These are phyloP conservation scores for Urochloa ruziziensis DNA, from an alignment of 176 grass and related monocot species.

Conservation along the genomic window DNA sequence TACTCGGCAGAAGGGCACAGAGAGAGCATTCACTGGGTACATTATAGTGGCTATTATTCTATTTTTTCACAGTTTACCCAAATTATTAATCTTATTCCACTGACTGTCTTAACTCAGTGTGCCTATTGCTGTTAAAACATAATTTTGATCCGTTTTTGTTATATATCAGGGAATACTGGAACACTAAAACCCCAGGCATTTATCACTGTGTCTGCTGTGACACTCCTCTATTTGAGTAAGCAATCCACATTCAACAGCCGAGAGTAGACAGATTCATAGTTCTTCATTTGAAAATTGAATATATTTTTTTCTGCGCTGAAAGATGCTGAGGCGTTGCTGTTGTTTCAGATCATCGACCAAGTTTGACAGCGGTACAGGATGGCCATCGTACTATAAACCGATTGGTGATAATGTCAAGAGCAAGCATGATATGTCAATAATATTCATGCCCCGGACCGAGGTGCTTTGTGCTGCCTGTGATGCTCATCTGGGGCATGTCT, in stretches of 20 bases:
- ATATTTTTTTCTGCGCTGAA: background rate
- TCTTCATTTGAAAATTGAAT: background rate
- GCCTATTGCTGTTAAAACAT: background rate
- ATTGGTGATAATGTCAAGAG: constrained; percentile 67
- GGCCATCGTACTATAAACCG: constrained; percentile 82
- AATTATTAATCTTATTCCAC: background rate
- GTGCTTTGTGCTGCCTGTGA: constrained; percentile 65
- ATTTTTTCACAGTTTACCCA: background rate
- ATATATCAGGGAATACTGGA: constrained; percentile 38
- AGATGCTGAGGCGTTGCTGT: background rate
- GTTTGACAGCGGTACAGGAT: constrained; percentile 87
- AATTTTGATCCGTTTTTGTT: constrained; percentile 3
- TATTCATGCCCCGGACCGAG: constrained; percentile 42
- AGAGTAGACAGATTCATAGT: background rate
- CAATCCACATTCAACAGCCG: background rate
- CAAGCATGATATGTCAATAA: constrained; percentile 62
- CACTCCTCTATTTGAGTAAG: constrained; percentile 83
- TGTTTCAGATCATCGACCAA: constrained; percentile 70
- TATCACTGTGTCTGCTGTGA: constrained; percentile 80
- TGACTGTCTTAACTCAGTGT: background rate
- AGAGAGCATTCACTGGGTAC: constrained; percentile 90
- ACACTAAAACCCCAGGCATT: constrained; percentile 49
- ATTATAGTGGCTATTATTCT: background rate
- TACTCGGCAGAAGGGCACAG: constrained; percentile 80
- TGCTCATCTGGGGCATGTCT: constrained; percentile 83